Percentiles rank a stretch among this genome's conserved stretches.
Evolutionary conservation across 1,139 yeast species (phyloP).

Genomic region (Nematodospora anomalae): DNA sequence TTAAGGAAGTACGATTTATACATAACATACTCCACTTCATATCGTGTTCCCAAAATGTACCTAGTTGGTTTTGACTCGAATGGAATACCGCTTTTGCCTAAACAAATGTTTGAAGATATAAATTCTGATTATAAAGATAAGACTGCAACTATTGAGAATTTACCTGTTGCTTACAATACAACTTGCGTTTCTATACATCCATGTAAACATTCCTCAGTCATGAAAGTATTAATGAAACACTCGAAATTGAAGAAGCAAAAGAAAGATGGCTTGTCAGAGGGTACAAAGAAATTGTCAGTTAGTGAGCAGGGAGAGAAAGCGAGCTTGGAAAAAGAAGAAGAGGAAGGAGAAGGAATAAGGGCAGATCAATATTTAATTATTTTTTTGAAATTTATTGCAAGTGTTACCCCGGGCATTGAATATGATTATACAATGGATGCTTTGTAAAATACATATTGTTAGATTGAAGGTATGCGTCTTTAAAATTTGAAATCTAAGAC

Average conservation of each 20-base stretch:
- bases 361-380: conserved; percentile 90
- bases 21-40: conserved; percentile 90
- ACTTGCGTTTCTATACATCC: conserved; percentile 94
- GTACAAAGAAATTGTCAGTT: conserved; percentile 16
- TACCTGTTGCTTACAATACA: conserved; percentile 79
- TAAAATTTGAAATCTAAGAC: no score
- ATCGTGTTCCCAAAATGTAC: conserved; percentile 93
- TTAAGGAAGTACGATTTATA: conserved; percentile 82
- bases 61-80: conserved; percentile 81
- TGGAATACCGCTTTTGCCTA: conserved; percentile 84
- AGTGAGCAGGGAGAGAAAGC: conserved; percentile 18
- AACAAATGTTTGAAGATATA: conserved; percentile 93
- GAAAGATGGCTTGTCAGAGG: conserved; percentile 20
- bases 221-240: conserved; percentile 79
- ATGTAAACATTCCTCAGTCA: conserved; percentile 91
- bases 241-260: conserved; percentile 24
- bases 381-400: conserved; percentile 88
- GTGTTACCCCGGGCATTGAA: conserved; percentile 97
- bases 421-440: conserved; percentile 97
- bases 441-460: conserved; percentile 44
- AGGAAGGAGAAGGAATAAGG: conserved; percentile 52
- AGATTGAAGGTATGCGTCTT: no score
- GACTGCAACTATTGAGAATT: conserved; percentile 92
- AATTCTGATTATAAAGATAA: conserved; percentile 89
- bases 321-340: conserved; percentile 27